Base-by-base conservation (phyloP, 2,329 filamentous ascomycete species). In the Pyricularia pennisetigena region DNA sequence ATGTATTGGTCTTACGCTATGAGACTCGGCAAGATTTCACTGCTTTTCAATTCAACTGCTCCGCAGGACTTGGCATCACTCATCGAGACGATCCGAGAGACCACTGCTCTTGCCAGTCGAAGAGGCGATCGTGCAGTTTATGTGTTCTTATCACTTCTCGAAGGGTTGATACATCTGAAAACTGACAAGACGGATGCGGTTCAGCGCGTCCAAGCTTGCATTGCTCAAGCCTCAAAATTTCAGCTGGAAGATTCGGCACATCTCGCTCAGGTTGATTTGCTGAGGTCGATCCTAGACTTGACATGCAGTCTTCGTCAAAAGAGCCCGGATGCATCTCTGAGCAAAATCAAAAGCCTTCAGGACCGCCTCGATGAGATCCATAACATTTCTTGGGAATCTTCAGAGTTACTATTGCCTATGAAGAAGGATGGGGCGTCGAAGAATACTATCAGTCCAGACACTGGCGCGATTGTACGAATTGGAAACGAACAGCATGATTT, bases 1-100 rank as follows among this genome's bases (percentile, higher is more conserved):
- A 80, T 84, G 9, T 85, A 88, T 66, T 94, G 91, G 91, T 83
- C 89, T 20, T 94, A 94, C 74, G 89, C 89, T 0, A 90, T 94
- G 73, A 87, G 90, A 8, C 87, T 94, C 64, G 78, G 94, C 16
- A 90, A 91, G 71, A 86, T 89, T 0, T 87, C 89, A 0, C 84
- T 93, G 64, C 86, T 90, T 69, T 79, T 92, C 66, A 85, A 91
- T 72, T 82, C 83, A 64, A 82, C 84, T 4, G 85, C 81, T 62
- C 82, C 84, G 10, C 83, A 86, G 14, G 91, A 94, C 69, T 81
- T 83, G 1, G 82, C 86, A 24, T 16, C 65, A 65, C 83, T 88
- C 0, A 78, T 93, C 2, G 88, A 92, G 24, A 90, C 92, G 71
- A 80, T 94, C n/a, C 85, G 86, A 67, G 83, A 83, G 29, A 87